These are phyloP conservation scores for Wickerhamomyces alni DNA, from an alignment of 805 yeast species.

Conservation along the genomic window DNA sequence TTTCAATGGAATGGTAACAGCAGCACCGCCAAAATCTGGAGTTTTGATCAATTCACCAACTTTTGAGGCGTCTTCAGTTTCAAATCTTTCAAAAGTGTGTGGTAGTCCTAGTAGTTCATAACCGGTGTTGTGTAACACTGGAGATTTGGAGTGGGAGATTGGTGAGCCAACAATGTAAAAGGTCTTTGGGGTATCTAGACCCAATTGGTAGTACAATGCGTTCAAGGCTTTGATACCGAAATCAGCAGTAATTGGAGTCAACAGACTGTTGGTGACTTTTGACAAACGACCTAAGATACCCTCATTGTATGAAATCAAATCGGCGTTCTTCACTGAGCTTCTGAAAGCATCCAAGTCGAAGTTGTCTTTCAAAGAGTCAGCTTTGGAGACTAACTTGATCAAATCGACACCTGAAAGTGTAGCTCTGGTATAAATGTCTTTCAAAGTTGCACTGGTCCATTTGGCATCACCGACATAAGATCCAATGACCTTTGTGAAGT, in stretches of 20 bases:
- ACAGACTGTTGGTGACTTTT: constrained; percentile 62
- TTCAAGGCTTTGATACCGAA: constrained; percentile 63
- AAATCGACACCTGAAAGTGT: constrained; percentile 59
- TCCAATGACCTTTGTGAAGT: constrained; percentile 68
- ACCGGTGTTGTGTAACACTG: constrained; percentile 76
- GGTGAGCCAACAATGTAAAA: constrained; percentile 81
- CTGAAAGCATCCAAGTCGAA: constrained; percentile 67
- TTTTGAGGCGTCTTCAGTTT: constrained; percentile 54
- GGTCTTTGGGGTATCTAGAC: constrained; percentile 51
- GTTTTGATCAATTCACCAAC: constrained; percentile 48
- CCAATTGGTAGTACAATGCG: constrained; percentile 47
- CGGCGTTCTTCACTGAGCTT: constrained; percentile 41
- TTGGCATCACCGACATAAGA: constrained; percentile 61
- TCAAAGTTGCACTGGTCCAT: constrained; percentile 20
- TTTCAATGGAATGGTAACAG: constrained; percentile 92
- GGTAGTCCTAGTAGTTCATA: constrained; percentile 75
- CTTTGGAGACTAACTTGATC: constrained; percentile 80
- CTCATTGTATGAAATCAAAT: constrained; percentile 82
- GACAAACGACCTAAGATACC: constrained; percentile 72
- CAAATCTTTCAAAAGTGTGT: constrained; percentile 59
- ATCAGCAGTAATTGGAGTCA: constrained; percentile 81
- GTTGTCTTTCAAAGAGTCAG: constrained; percentile 61
- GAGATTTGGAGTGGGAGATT: constrained; percentile 82
- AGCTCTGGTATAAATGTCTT: constrained; percentile 72
- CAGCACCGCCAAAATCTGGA: constrained; percentile 80